phyloP scores from a whole-genome alignment of 148 eudicot genomes.

The Camellia granthamiana region DNA sequence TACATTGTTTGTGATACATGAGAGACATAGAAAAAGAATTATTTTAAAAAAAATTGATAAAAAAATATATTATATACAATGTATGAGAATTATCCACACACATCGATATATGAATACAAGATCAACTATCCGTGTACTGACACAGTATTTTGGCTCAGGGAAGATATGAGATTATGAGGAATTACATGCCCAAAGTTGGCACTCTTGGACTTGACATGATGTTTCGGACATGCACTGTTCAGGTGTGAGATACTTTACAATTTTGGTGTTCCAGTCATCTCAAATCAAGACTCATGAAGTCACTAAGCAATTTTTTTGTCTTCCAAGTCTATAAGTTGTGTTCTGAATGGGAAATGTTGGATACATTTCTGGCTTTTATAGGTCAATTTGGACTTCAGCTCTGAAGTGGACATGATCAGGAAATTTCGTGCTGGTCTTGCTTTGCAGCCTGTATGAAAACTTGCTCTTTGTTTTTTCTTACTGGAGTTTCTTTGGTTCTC shows the following conservation, averaged over 20 bases:
- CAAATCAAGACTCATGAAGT: neutral
- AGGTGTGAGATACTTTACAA: slow-evolving; percentile 48
- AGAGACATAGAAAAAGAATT: too few species aligned
- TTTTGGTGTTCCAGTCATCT: slow-evolving; percentile 1
- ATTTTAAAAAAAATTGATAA: too few species aligned
- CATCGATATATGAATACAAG: too few species aligned
- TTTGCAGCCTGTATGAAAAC: slow-evolving; percentile 72
- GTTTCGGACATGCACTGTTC: slow-evolving; percentile 98
- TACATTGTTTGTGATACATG: too few species aligned
- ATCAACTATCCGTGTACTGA: slow-evolving; percentile 21
- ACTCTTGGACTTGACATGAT: slow-evolving; percentile 97
- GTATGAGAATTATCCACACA: too few species aligned
- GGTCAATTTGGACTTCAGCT: slow-evolving; percentile 95
- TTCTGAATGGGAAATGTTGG: neutral
- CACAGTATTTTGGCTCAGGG: slow-evolving; percentile 58
- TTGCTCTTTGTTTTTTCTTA: slow-evolving; percentile 16
- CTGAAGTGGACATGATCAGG: slow-evolving; percentile 96
- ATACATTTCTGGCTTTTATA: slow-evolving; percentile 23
- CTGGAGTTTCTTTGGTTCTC: slow-evolving; percentile 16
- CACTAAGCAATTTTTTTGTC: neutral
- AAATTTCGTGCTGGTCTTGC: slow-evolving; percentile 96
- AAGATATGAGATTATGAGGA: slow-evolving; percentile 93
- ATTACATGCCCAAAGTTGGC: slow-evolving; percentile 99
- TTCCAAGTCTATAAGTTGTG: neutral
- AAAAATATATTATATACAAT: too few species aligned